Evolutionary conservation across 164 flowering plant species (phyloP).

Genomic region (Warburgia ugandensis): DNA sequence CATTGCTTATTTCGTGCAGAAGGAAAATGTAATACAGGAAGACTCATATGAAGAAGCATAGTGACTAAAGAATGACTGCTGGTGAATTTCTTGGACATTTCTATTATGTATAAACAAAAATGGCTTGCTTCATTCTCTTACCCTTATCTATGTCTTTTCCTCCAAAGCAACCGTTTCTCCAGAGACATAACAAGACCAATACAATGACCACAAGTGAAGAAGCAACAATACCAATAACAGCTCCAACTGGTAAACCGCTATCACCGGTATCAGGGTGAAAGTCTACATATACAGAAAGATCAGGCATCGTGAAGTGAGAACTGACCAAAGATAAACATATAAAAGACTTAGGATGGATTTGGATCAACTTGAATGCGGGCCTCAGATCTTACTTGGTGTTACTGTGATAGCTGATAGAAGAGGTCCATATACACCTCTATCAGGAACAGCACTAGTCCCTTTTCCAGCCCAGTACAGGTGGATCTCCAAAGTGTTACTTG

Average conservation of each 20-base stretch:
- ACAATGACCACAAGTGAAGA: slow-evolving; percentile 25
- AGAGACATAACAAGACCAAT: slow-evolving; percentile 32
- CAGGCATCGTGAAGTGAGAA: neutral
- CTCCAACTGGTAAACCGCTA: slow-evolving; percentile 48
- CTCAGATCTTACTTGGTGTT: slow-evolving; percentile 79
- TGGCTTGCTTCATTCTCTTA: slow-evolving; percentile 16
- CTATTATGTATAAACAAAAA: neutral
- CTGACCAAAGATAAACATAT: neutral
- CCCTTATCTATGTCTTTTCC: slow-evolving; percentile 58
- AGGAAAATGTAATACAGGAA: too few species aligned
- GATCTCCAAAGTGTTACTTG: slow-evolving; percentile 56
- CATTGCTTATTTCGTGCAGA: too few species aligned
- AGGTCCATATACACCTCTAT: slow-evolving; percentile 73
- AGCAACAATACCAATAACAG: slow-evolving; percentile 42
- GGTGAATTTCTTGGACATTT: too few species aligned
- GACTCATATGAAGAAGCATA: too few species aligned
- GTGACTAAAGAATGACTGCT: too few species aligned
- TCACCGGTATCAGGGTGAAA: slow-evolving; percentile 29
- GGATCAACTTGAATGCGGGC: too few species aligned
- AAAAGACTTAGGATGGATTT: too few species aligned
- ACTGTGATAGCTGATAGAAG: slow-evolving; percentile 73
- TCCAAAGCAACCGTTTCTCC: slow-evolving; percentile 40
- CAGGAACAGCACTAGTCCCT: slow-evolving; percentile 66
- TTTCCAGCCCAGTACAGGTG: slow-evolving; percentile 82
- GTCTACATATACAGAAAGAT: slow-evolving; percentile 31